Evolutionary conservation across 1,284 basidiomycete genomes (phyloP).

Genomic region (Leccinum subrobustum): DNA sequence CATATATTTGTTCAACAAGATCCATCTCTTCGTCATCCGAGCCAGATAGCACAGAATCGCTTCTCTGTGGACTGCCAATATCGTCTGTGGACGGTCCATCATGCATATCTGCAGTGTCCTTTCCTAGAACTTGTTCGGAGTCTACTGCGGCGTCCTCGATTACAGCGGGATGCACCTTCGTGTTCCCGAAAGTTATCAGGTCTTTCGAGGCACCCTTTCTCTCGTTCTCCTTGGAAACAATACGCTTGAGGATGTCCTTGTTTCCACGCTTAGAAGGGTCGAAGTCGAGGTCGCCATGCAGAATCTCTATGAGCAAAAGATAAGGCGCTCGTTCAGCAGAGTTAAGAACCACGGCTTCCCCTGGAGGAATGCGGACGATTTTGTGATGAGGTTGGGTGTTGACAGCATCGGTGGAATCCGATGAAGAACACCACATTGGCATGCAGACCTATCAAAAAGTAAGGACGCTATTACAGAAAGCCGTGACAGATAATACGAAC

Average conservation of each 20-base stretch:
- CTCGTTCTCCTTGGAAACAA: constrained; percentile 73
- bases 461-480: constrained; percentile 4
- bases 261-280: constrained; percentile 86
- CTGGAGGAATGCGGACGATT: constrained; percentile 95
- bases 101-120: constrained; percentile 23
- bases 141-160: constrained; percentile 22
- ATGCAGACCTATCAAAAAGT: constrained; percentile 77
- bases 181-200: constrained; percentile 43
- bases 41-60: constrained; percentile 19
- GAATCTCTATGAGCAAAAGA: constrained; percentile 89
- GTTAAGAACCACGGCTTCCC: constrained; percentile 97
- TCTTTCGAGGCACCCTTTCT: constrained; percentile 55
- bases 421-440: constrained; percentile 92
- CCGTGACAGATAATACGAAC: constrained; percentile 40
- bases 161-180: constrained; percentile 27
- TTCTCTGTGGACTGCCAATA: constrained; percentile 28
- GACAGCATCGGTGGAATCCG: constrained; percentile 45
- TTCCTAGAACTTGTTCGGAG: constrained; percentile 29
- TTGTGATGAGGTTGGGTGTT: constrained; percentile 79
- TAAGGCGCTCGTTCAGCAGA: constrained; percentile 97
- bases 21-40: constrained; percentile 85
- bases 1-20: constrained; percentile 91
- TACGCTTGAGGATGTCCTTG: constrained; percentile 81
- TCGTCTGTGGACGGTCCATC: constrained; percentile 21
- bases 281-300: constrained; percentile 92